Percentiles rank a stretch among this genome's conserved stretches.
phyloP scores from a whole-genome alignment of 257 asterid genomes.

The Capsicum pubescens region DNA sequence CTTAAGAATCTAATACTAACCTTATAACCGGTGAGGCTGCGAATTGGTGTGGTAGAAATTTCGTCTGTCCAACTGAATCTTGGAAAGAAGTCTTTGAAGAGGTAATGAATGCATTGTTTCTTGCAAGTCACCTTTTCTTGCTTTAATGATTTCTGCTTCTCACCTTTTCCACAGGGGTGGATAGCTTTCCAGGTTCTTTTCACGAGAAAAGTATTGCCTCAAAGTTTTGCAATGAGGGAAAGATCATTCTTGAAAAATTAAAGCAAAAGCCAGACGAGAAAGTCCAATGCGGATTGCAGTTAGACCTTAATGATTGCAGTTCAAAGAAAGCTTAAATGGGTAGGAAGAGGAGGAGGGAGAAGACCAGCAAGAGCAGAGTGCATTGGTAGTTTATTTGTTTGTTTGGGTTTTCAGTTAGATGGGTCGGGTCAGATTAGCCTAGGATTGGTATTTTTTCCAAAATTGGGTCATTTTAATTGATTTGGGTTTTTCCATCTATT shows the following conservation, averaged over 20 bases:
- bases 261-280: constrained; percentile 39
- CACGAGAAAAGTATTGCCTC: constrained; percentile 83
- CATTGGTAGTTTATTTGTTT: too few relatives aligned
- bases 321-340: too few relatives aligned
- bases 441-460: too few relatives aligned
- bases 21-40: constrained; percentile 57
- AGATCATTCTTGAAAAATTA: constrained; percentile 34
- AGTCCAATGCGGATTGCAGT: constrained; percentile 39
- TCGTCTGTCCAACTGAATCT: constrained; percentile 56
- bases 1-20: constrained; percentile 48
- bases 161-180: constrained; percentile 70
- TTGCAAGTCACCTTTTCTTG: constrained; percentile 10
- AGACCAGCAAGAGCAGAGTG: too few relatives aligned
- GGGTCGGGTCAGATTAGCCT: too few relatives aligned
- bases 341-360: too few relatives aligned
- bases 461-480: too few relatives aligned
- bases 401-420: too few relatives aligned
- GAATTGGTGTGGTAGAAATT: constrained; percentile 69
- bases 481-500: too few relatives aligned
- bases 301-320: constrained; percentile 44
- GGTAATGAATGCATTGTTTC: constrained; percentile 53
- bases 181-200: constrained; percentile 89
- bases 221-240: constrained; percentile 72
- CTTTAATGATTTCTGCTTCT: constrained; percentile 5
- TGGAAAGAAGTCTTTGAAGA: constrained; percentile 95